These are phyloP conservation scores for Pulveroboletus sp. DNA, from an alignment of 768 basidiomycete genomes.

Conservation along the genomic window DNA sequence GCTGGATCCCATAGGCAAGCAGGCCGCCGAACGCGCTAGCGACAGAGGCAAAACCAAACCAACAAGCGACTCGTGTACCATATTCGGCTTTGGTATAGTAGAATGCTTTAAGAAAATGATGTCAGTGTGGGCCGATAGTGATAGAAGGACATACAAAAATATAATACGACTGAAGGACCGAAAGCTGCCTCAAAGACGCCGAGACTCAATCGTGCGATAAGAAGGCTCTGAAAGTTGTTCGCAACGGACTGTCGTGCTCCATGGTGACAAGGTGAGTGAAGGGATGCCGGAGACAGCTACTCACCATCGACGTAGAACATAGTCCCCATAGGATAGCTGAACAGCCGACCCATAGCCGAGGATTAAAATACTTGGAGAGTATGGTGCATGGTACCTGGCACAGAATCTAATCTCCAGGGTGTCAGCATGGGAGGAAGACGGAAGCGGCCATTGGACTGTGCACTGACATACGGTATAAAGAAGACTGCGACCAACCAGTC, in stretches of 20 bases:
- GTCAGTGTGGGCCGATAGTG: slow-evolving; percentile 14
- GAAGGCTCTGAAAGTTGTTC: slow-evolving; percentile 24
- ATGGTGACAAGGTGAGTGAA: background rate
- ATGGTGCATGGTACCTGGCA: slow-evolving; percentile 67
- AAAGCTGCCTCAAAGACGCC: slow-evolving; percentile 35
- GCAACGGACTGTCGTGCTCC: slow-evolving; percentile 19
- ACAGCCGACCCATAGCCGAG: slow-evolving; percentile 65
- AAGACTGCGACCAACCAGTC: slow-evolving; percentile 77
- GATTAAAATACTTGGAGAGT: slow-evolving; percentile 60
- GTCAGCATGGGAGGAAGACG: background rate
- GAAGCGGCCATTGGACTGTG: background rate
- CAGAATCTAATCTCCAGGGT: slow-evolving; percentile 45
- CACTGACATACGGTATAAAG: slow-evolving; percentile 71
- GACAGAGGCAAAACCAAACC: slow-evolving; percentile 54
- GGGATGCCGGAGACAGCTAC: background rate
- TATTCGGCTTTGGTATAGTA: slow-evolving; percentile 47
- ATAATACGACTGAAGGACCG: slow-evolving; percentile 30
- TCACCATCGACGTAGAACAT: slow-evolving; percentile 67
- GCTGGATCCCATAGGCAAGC: slow-evolving; percentile 48
- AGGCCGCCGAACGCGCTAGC: slow-evolving; percentile 56
- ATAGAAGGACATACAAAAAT: slow-evolving; percentile 20
- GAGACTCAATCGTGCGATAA: slow-evolving; percentile 29
- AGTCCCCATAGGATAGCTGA: slow-evolving; percentile 71
- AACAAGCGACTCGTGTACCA: slow-evolving; percentile 45
- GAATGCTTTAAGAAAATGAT: slow-evolving; percentile 31